Conservation (phyloP, 2,329 filamentous ascomycete species). For the Xylaria sp. region DNA sequence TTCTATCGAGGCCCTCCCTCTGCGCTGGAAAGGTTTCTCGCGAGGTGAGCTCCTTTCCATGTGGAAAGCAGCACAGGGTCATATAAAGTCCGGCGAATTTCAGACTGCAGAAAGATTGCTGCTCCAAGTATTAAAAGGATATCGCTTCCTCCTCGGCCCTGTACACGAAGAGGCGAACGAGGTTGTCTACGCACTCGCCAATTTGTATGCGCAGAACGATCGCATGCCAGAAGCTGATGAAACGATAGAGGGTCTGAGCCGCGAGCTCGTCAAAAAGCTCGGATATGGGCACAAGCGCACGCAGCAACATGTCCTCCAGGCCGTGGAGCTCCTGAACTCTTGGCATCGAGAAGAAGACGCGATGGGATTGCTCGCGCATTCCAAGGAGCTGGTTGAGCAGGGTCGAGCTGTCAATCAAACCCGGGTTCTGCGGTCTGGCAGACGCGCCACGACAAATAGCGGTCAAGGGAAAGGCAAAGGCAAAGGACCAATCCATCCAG, state of each 20-base stretch:
- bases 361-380: background rate
- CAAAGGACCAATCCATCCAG: background rate
- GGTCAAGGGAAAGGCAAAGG: background rate
- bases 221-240: background rate
- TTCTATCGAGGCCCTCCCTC: background rate
- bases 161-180: background rate
- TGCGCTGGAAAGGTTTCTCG: background rate
- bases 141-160: background rate
- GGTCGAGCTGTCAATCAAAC: background rate
- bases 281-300: background rate
- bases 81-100: background rate
- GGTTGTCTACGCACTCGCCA: background rate
- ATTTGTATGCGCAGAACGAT: background rate
- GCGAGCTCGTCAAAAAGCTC: background rate
- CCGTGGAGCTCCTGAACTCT: background rate
- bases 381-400: background rate
- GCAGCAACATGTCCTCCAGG: background rate
- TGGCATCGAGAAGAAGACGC: background rate
- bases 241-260: background rate
- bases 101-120: background rate
- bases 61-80: background rate
- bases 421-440: background rate
- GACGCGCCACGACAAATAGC: background rate
- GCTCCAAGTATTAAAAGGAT: background rate
- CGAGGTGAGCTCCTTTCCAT: background rate